Conservation (phyloP, 768 basidiomycete genomes). For the Collybiopsis confluens region DNA sequence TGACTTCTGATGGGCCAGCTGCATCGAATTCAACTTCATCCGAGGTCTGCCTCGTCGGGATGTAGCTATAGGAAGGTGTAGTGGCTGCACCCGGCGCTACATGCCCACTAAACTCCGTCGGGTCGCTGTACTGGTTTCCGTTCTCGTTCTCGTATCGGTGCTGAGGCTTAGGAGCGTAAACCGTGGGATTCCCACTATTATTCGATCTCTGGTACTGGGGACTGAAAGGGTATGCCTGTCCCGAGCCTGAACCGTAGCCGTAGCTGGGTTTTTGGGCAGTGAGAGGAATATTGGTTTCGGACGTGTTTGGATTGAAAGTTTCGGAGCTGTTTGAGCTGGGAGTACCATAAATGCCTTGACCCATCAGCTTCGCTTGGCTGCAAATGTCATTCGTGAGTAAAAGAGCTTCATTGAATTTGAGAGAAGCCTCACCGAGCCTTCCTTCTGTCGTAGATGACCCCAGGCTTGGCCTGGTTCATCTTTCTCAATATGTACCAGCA, state of each 20-base stretch:
- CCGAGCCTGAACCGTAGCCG: background rate
- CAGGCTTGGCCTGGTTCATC: conserved; percentile 66
- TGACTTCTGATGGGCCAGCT: background rate
- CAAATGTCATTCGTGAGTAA: background rate
- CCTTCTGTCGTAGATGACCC: conserved; percentile 63
- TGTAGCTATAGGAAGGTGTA: background rate
- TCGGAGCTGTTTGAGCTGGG: conserved; percentile 6
- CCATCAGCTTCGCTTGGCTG: conserved; percentile 52
- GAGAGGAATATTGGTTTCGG: conserved; percentile 34
- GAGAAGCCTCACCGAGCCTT: conserved; percentile 54
- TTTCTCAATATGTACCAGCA: conserved; percentile 80
- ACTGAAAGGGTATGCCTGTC: conserved; percentile 8
- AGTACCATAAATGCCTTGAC: conserved; percentile 16
- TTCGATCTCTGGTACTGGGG: conserved; percentile 3
- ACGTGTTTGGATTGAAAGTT: conserved; percentile 25
- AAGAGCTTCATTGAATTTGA: conserved; percentile 1
- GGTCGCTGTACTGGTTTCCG: background rate
- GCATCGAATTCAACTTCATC: conserved; percentile 12
- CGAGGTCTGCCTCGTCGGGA: conserved; percentile 9
- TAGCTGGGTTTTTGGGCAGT: conserved; percentile 5
- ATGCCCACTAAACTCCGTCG: background rate
- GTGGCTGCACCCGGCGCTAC: conserved; percentile 1
- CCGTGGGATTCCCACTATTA: background rate
- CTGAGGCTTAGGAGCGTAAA: conserved; percentile 7
- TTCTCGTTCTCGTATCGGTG: background rate